Base-by-base conservation (phyloP, 2,329 filamentous ascomycete species). In the Diplodia intermedia region DNA sequence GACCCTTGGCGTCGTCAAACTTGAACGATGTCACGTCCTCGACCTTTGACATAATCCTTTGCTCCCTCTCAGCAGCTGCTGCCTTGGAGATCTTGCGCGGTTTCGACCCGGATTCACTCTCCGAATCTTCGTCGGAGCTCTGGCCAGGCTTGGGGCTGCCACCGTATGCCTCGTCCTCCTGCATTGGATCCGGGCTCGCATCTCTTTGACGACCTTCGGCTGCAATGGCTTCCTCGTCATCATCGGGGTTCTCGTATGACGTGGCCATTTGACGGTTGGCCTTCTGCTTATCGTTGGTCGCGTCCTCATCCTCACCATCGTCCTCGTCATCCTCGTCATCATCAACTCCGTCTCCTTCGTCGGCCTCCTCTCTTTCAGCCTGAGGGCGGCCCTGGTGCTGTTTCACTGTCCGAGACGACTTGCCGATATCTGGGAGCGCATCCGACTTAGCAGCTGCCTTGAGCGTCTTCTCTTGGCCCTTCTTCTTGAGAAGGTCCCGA, bases 191-290 rank as follows among this genome's bases (percentile, higher is more conserved):
- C 26, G 83, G 80, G 2, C 84, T 83, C 2, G 83, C 85, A 63
- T 89, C 88, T 38, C 82, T 83, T 8, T 33, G 49, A 67, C 87
- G 86, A 74, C 90, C 86, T 68, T 86, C 85, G 65, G 83, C 82
- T 73, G 90, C 89, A 66, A 96, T 88, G 43, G 86, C 89, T 72
- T 92, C 87, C 75, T 98, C 95, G 4, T 94, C 94, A 5, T 97
- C 94, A 75, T 98, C 95, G 56, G 97, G 96, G 40, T 90, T 92
- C 49, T 93, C 94, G 73, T 97, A 98, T 15, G 93, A 95, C 2
- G 94, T 89, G 36, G 90, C 91, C 79, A 97, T 91, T 65, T 86
- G 84, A 50, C 91, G 89, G 77, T 97, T 95, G 55, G 89, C 88
- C 73, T 86, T 88, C 75, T 89, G 86, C 81, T 93, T 96, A 72